These are phyloP conservation scores for Pisolithus thermaeus DNA, from an alignment of 1,284 basidiomycete species.

Conservation along the genomic window DNA sequence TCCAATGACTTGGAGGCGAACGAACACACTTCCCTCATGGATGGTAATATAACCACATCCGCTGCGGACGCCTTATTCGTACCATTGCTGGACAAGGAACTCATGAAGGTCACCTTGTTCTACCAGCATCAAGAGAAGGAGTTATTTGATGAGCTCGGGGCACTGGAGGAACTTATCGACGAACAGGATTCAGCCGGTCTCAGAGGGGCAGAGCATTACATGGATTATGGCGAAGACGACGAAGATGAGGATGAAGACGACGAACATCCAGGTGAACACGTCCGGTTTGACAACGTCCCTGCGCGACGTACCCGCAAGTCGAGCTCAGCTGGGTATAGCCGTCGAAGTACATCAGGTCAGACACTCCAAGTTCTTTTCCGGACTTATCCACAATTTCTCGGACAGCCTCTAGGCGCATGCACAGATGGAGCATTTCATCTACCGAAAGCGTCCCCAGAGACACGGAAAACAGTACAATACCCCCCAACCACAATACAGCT, in stretches of 20 bases:
- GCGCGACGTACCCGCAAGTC: constrained; percentile 32
- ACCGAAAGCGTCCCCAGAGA: constrained; percentile 33
- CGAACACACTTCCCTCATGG: constrained; percentile 53
- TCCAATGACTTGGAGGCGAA: constrained; percentile 62
- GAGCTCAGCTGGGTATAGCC: constrained; percentile 28
- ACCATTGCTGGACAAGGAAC: constrained; percentile 77
- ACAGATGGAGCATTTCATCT: constrained; percentile 50
- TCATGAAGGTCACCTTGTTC: constrained; percentile 79
- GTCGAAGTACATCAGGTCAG: constrained; percentile 23
- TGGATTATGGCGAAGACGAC: constrained; percentile 54
- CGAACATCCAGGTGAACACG: constrained; percentile 48
- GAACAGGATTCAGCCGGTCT: constrained; percentile 65
- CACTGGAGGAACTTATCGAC: constrained; percentile 62
- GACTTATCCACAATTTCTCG: constrained; percentile 6
- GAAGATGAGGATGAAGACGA: constrained; percentile 66
- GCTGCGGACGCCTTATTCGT: constrained; percentile 59
- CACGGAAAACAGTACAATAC: constrained; percentile 14
- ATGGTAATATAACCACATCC: constrained; percentile 23
- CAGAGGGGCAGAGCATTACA: constrained; percentile 40
- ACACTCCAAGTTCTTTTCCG: not conserved
- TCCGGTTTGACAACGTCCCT: constrained; percentile 41
- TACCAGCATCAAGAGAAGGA: constrained; percentile 78
- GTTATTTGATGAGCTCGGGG: constrained; percentile 55
- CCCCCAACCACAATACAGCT: constrained; percentile 32
- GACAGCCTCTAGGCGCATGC: constrained; percentile 19